Base-by-base conservation (phyloP, 768 basidiomycete species). In the Psilocybe sp. region DNA sequence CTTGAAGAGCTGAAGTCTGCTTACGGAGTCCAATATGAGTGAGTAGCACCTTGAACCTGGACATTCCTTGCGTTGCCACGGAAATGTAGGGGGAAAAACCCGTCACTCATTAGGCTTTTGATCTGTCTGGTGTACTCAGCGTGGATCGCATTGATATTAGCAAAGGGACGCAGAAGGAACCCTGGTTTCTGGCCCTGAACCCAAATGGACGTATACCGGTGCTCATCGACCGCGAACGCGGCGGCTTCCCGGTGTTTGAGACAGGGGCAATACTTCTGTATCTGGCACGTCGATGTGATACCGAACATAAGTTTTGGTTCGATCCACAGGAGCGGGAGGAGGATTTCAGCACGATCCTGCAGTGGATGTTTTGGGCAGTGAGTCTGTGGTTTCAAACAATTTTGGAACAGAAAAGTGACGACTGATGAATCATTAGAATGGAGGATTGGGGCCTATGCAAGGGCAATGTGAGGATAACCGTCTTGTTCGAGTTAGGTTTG, bases 361-460 rank as follows among this genome's bases (percentile, higher is more conserved):
- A 88, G 60, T 93, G 89, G 90, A 83, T 92, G 44, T 89, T 91
- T 71, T 92, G 89, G 56, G 77, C 81, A 8, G 82, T 83, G 47
- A 54, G 54, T 56, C 18, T 16, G 16, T 20, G 36, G 5, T 37
- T 37, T 19, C 15, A 38, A 13, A 23, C 5, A 20, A 1, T 19
- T 23, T 34, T 46, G 3, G 15, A 18, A 11, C 13, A 6, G 7
- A 18, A 28, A 11, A 36, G 12, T 15, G 12, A 8, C 20, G 14
- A 18, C 34, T 38, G 19, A 9, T 40, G 13, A 33, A 3, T 2
- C 23, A 7, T 31, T 31, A 86, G 81, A 85, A 89, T 60, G 87
- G 84, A 1, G 86, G 84, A 23, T 65, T 87, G 11, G 87, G 87
- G 32, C 87, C 89, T 18, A 92, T 89, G 85, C 86, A 90, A 68